Conservation (phyloP, 805 yeast genomes). For the Starmera dryadoides region DNA sequence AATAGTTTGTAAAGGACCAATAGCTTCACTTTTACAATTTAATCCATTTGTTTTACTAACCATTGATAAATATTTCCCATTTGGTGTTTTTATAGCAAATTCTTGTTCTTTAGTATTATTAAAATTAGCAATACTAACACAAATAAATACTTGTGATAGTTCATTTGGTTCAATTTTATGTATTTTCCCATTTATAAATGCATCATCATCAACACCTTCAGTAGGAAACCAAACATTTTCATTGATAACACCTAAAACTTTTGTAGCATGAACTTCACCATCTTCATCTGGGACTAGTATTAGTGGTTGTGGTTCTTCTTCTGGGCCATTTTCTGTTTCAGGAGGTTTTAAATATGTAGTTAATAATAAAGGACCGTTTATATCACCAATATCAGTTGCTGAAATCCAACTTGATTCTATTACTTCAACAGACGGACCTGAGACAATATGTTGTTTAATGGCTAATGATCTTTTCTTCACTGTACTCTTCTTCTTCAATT, state of each 20-base stretch:
- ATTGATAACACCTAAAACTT: neutral
- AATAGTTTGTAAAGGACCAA: constrained; percentile 23
- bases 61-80: constrained; percentile 21
- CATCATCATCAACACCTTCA: constrained; percentile 1
- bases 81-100: constrained; percentile 21
- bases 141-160: constrained; percentile 26
- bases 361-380: constrained; percentile 27
- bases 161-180: constrained; percentile 21
- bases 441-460: constrained; percentile 1
- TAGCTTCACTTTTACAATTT: constrained; percentile 24
- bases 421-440: constrained; percentile 2
- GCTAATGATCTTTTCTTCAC: neutral
- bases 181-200: constrained; percentile 3
- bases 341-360: constrained; percentile 2
- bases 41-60: constrained; percentile 9
- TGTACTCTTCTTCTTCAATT: constrained; percentile 11
- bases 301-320: neutral
- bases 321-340: neutral
- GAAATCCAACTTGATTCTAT: constrained; percentile 17
- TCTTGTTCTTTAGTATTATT: constrained; percentile 2
- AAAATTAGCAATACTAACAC: constrained; percentile 7
- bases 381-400: constrained; percentile 19
- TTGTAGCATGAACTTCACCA: constrained; percentile 1
- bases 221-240: constrained; percentile 5
- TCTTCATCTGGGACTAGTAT: constrained; percentile 1